Base-by-base conservation (phyloP, 2,329 filamentous ascomycete species). In the Talaromyces marneffei region DNA sequence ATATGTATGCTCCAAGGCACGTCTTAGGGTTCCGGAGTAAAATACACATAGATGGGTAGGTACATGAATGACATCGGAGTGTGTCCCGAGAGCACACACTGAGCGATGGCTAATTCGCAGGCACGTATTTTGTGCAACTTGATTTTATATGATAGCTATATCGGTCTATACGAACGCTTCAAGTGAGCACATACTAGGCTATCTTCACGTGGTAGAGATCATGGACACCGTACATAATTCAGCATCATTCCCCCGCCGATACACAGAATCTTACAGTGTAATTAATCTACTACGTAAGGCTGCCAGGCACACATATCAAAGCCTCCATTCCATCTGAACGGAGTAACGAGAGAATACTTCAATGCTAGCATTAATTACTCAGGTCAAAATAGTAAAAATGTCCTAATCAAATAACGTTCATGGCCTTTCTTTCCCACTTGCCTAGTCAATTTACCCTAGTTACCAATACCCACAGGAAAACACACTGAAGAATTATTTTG, bases 401-500 rank as follows among this genome's bases (percentile, higher is more conserved):
- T n/a, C 46, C 27, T 16, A 50, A 8, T 12, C 8, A n/a, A 52
- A 52, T 52, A 52, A 20, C 23, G 46, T 31, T 16, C 5, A 48
- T n/a, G 25, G 18, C 46, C n/a, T n/a, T n/a, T n/a, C n/a, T n/a
- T n/a, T n/a, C n/a, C n/a, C 46, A 50, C 16, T 33, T 50, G 20
- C 27, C 46, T 18, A 31, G 44, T 46, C 44, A 31, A 25, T 48
- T 27, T 48, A 48, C 44, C 46, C 7, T 20, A 50, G 48, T 35
- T 52, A 52, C 46, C 46, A 31, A 33, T 52, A 52, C 48, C 48
- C 48, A 52, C 48, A 33, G 18, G 27, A 52, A n/a, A 52, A 52
- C 48, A 52, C 46, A 33, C 48, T 52, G 48, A 39, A n/a, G 52
- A 55, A 55, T 55, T 54, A 58, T 40, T 40, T 42, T 59, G 46